Conservation (phyloP, 345 rosid genomes). For the Gossypium bickii region DNA sequence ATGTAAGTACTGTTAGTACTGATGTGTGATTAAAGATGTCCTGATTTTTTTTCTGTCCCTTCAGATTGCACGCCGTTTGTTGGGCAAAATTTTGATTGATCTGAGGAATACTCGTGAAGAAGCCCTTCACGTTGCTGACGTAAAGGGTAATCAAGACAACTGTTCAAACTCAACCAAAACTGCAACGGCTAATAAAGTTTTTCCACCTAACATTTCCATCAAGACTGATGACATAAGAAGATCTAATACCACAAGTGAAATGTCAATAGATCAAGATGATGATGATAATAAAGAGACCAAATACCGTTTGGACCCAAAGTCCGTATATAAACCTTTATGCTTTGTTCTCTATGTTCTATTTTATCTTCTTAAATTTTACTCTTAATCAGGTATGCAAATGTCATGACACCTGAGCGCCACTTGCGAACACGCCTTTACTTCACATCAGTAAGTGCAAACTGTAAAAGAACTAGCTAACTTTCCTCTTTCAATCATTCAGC, state of each 20-base stretch:
- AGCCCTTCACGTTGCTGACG: constrained; percentile 82
- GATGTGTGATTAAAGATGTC: neutral
- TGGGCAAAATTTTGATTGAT: constrained; percentile 97
- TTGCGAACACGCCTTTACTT: constrained; percentile 97
- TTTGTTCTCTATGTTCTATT: neutral
- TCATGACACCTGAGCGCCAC: constrained; percentile 96
- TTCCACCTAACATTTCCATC: constrained; percentile 43
- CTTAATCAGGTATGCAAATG: constrained; percentile 82
- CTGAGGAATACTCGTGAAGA: constrained; percentile 97
- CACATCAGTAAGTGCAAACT: constrained; percentile 77
- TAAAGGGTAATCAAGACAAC: constrained; percentile 71
- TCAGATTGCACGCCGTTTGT: constrained; percentile 86
- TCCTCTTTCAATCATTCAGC: constrained; percentile 7
- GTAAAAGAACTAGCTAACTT: neutral
- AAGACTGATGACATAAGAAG: constrained; percentile 64
- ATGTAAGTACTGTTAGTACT: neutral
- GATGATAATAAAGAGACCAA: constrained; percentile 92
- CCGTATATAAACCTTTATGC: constrained; percentile 5
- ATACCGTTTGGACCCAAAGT: constrained; percentile 98
- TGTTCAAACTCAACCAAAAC: constrained; percentile 35
- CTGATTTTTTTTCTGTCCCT: neutral
- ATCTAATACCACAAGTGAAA: constrained; percentile 53
- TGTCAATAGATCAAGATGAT: constrained; percentile 68
- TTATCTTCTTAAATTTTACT: neutral
- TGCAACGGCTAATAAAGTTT: constrained; percentile 51